Conservation (phyloP, 2,329 filamentous ascomycete species). For the Hypoxylon sp. region DNA sequence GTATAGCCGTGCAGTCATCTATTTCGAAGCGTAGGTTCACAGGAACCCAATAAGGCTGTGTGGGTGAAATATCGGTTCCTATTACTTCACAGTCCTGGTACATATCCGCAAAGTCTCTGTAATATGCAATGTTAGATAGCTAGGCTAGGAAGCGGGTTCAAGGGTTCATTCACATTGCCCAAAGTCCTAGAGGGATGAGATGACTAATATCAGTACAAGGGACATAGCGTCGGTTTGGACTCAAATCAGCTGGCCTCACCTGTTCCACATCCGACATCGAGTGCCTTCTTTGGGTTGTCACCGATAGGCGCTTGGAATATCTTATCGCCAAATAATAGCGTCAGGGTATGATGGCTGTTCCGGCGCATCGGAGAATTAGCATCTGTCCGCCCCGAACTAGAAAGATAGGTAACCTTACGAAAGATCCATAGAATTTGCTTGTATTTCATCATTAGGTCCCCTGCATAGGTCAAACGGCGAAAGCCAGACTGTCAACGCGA, state of each 20-base stretch:
- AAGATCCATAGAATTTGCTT: slow-evolving; percentile 36
- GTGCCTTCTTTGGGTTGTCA: slow-evolving; percentile 35
- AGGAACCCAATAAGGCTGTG: slow-evolving; percentile 44
- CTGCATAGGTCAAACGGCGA: slow-evolving; percentile 1
- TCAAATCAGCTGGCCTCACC: slow-evolving; percentile 34
- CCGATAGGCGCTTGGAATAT: slow-evolving; percentile 43
- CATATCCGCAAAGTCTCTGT: slow-evolving; percentile 44
- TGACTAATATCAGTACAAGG: background rate
- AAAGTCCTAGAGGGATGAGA: slow-evolving; percentile 26
- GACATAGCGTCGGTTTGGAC: background rate
- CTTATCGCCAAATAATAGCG: slow-evolving; percentile 37
- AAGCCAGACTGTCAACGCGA: slow-evolving; percentile 1
- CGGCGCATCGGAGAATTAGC: slow-evolving; percentile 8
- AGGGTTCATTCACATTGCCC: slow-evolving; percentile 37
- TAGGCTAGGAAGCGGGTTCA: background rate
- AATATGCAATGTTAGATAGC: background rate
- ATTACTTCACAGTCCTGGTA: slow-evolving; percentile 45
- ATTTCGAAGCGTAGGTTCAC: slow-evolving; percentile 45
- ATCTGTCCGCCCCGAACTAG: background rate
- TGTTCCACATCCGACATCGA: slow-evolving; percentile 47
- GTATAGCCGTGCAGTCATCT: slow-evolving; percentile 39
- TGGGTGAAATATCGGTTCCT: slow-evolving; percentile 48
- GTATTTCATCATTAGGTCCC: slow-evolving; percentile 40
- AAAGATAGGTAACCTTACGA: slow-evolving; percentile 16
- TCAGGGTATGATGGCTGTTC: slow-evolving; percentile 42